phyloP scores from a whole-genome alignment of 2,329 filamentous ascomycete species.

The Acarospora socialis region DNA sequence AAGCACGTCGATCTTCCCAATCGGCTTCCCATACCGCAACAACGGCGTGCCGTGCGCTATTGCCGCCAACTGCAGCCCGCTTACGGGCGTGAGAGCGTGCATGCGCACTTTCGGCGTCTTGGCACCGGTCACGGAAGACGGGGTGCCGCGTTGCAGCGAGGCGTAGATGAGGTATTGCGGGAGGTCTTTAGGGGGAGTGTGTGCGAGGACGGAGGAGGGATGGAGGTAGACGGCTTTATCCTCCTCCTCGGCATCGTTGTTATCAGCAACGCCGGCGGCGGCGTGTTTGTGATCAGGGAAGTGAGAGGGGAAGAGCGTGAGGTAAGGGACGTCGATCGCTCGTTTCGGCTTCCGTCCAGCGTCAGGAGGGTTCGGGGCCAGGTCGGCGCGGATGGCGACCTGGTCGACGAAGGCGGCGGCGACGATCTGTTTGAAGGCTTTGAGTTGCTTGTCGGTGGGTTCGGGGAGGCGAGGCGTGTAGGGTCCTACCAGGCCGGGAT shows the following conservation, averaged over 20 bases:
- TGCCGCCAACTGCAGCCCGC: slow-evolving; percentile 57
- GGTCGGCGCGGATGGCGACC: slow-evolving; percentile 78
- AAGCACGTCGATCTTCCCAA: slow-evolving; percentile 57
- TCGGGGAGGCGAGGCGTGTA: slow-evolving; percentile 40
- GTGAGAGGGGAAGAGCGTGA: slow-evolving; percentile 63
- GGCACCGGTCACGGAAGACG: slow-evolving; percentile 24
- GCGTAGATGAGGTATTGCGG: slow-evolving; percentile 81
- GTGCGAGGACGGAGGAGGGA: slow-evolving; percentile 65
- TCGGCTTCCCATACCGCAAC: slow-evolving; percentile 73
- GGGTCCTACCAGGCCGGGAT: slow-evolving; percentile 34
- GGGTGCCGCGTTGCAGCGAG: slow-evolving; percentile 53
- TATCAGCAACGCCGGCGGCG: too few relatives aligned
- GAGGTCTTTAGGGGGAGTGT: slow-evolving; percentile 54
- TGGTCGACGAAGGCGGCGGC: slow-evolving; percentile 90
- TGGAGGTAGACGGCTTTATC: slow-evolving; percentile 74
- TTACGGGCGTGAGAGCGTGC: slow-evolving; percentile 72
- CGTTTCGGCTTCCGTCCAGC: slow-evolving; percentile 55
- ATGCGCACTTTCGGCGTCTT: slow-evolving; percentile 64
- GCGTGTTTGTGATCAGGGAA: too few relatives aligned
- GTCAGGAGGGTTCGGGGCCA: slow-evolving; percentile 59
- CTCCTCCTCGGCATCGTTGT: slow-evolving; percentile 28
- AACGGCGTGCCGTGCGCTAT: slow-evolving; percentile 77
- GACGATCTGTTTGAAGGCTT: slow-evolving; percentile 77
- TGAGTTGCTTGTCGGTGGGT: slow-evolving; percentile 53
- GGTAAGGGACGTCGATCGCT: slow-evolving; percentile 85